Base-by-base conservation (phyloP, 2,329 filamentous ascomycete genomes). In the Phoma sp. region DNA sequence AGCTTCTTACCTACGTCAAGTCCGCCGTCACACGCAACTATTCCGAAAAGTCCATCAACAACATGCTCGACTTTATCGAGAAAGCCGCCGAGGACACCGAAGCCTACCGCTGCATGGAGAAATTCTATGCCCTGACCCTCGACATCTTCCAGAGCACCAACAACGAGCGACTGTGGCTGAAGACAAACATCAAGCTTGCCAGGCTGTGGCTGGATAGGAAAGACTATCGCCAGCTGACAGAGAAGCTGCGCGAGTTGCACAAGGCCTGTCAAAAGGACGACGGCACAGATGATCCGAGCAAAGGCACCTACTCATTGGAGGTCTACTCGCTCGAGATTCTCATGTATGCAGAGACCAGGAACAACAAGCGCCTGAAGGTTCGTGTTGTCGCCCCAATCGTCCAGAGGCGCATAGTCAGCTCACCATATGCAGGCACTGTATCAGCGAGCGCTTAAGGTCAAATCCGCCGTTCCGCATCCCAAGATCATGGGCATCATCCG, bases 401-500 rank as follows among this genome's bases (percentile, higher is more conserved):
- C 41, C 55, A 33, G 31, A 49, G 46, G 25, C 66, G 65, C 67
- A 65, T 67, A 33, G 49, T 52, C 43, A 65, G 64, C 60, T 70
- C 35, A 71, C 58, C 35, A 51, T 38, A 36, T 50, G 35, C 65
- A 84, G 82, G 85, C 88, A 13, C 82, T 98, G 15, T 99, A 98
- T 76, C 90, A 96, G 74, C 89, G 90, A 58, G 95, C 95, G 5
- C 84, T 99, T 44, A 90, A 90, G 62, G 94, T 99, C 50, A 89
- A 92, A 59, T 98, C 95, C n/a, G 95, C 95, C 0, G 95, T 99
- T 12, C 94, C 95, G 35, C 95, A 99, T 78, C 95, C 95, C 55
- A 96, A 96, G 79, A 96, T 99, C 74, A 97, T 98, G 92, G 95
- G 95, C 46, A 94, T 99, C 74, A 99, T 99, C 72, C 89, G 94